A percentile compares a stretch with the other conserved stretches of the same genome.
Evolutionary conservation across 179 eudicot genomes (phyloP).

Genomic region (Actinidia chinensis): DNA sequence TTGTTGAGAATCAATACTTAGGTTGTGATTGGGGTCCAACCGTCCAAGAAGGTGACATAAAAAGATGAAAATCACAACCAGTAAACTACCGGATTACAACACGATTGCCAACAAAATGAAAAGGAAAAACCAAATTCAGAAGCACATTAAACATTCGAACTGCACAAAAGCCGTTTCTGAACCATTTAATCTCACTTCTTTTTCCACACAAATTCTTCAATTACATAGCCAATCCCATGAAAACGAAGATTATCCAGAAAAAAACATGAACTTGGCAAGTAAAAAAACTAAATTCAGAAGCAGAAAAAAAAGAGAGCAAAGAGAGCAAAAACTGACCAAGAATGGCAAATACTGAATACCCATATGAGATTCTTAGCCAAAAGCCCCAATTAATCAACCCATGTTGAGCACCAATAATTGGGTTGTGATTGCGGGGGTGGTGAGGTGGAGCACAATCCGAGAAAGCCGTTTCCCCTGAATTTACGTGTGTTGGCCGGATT

Average conservation of each 20-base stretch:
- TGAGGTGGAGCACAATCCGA: conserved; percentile 26
- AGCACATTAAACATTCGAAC: too few relatives aligned
- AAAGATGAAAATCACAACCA: too few relatives aligned
- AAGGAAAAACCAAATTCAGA: too few relatives aligned
- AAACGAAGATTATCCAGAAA: background rate
- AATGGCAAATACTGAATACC: background rate
- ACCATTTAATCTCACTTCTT: background rate
- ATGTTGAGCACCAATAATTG: conserved; percentile 14
- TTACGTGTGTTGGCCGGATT: conserved; percentile 13
- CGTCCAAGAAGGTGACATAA: too few relatives aligned
- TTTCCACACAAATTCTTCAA: background rate
- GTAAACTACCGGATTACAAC: too few relatives aligned
- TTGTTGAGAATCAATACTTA: too few relatives aligned
- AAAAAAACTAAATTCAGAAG: background rate
- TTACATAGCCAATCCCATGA: background rate
- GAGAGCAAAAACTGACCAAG: conserved; percentile 15
- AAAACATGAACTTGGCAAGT: too few relatives aligned
- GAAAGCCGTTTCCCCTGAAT: conserved; percentile 22
- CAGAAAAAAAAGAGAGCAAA: conserved; percentile 2
- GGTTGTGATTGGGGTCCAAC: too few relatives aligned
- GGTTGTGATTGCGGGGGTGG: background rate
- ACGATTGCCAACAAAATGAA: too few relatives aligned
- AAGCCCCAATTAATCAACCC: conserved; percentile 13
- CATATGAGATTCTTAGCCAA: conserved; percentile 18
- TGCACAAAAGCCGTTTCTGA: background rate